Base-by-base conservation (phyloP, 257 asterid genomes). In the Nicotiana attenuata region DNA sequence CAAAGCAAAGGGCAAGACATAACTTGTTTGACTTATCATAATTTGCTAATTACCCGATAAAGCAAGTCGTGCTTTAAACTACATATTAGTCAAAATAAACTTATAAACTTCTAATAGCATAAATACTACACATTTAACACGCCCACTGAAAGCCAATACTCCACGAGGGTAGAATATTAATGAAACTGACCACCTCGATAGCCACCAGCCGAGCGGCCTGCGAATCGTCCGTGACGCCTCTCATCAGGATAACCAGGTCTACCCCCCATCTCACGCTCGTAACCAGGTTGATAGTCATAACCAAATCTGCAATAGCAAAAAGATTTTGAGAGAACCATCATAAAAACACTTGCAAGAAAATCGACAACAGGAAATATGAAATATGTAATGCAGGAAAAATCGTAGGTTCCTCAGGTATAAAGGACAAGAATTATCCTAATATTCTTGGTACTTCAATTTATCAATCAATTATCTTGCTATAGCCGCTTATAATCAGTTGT, bases 201-300 rank as follows among this genome's bases (percentile, higher is more conserved):
- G 84, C 96, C 96, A 84, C 94, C 97, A 80, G 91, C 82, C 41
- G 91, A 67, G 31, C 97, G 94, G 61, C 98, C 97, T 89, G 88
- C 83, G 71, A 84, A 82, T 85, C 97, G 92, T 82, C 99, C 97
- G 87, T 87, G 97, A 86, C 90, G 92, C 85, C 98, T 92, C 80
- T 96, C 99, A 84, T 96, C 97, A 59, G 90, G 92, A 91, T 90
- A 92, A 76, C 92, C 92, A 78, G 88, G 92, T 89, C 98, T 91
- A 33, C 91, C 90, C 79, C 95, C 98, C 87, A 89, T 88, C 66
- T 94, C 99, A 82, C 97, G 98, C 28, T 94, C 97, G 87, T 88
- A 90, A 33, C 98, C 99, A 65, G 92, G 93, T 81, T 92, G 96
- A 85, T 85, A 75, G 82, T 92, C 98, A 83, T 94, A 82, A 78